A percentile compares a stretch with the other conserved stretches of the same genome.
Conservation (phyloP, 176 grass and related monocot genomes). For the Oropetium thomaeum region DNA sequence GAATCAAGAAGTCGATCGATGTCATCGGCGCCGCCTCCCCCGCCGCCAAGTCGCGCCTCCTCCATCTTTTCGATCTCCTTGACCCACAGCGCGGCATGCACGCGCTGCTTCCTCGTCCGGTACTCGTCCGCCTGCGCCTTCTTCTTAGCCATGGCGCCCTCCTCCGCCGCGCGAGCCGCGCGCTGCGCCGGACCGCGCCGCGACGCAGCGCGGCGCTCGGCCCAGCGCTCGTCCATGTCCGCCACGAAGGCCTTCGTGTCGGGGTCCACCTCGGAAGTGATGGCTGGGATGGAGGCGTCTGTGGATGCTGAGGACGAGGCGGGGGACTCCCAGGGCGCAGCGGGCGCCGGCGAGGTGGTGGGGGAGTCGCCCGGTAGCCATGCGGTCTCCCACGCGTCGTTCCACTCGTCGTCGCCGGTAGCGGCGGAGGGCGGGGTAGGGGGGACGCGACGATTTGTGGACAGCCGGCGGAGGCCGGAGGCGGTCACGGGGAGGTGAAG, state of each 20-base stretch:
- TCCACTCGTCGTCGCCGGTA: conserved; percentile 84
- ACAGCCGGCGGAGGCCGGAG: conserved; percentile 20
- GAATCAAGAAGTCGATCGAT: conserved; percentile 89
- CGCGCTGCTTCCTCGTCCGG: conserved; percentile 83
- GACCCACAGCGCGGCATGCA: conserved; percentile 83
- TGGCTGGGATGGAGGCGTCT: background rate
- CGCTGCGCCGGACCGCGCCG: conserved; percentile 24
- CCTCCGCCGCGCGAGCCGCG: conserved; percentile 15
- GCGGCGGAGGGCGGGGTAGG: background rate
- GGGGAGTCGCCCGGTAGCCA: conserved; percentile 81
- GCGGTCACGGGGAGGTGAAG: conserved; percentile 17
- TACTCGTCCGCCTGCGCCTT: conserved; percentile 69
- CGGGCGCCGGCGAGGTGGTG: conserved; percentile 41
- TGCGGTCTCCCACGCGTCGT: conserved; percentile 95
- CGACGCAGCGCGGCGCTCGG: conserved; percentile 47
- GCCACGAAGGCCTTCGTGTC: conserved; percentile 89
- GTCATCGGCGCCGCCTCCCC: conserved; percentile 51
- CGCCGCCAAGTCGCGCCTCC: conserved; percentile 70
- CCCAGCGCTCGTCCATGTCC: conserved; percentile 93
- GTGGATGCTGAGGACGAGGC: background rate
- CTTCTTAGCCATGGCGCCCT: conserved; percentile 39
- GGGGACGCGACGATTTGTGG: conserved; percentile 16
- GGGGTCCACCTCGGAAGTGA: conserved; percentile 61
- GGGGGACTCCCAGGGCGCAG: conserved; percentile 67
- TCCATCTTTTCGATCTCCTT: conserved; percentile 96